Percentiles rank a stretch among this genome's conserved stretches.
Conservation (phyloP, 208 protist genomes). For the Trypanosoma platydactyli region DNA sequence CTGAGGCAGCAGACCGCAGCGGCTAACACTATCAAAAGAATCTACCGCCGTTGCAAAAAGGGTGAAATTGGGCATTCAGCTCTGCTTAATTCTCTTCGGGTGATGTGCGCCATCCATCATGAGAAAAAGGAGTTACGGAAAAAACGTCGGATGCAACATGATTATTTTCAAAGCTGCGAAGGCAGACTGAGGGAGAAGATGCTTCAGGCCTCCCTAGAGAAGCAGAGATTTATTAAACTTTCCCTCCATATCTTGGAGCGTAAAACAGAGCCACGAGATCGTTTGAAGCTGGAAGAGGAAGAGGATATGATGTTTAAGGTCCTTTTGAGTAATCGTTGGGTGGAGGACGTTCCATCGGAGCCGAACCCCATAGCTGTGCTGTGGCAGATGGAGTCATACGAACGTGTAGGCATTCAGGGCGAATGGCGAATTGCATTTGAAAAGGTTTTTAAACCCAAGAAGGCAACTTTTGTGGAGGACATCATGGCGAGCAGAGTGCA, state of each 20-base stretch:
- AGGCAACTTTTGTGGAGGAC: conserved; percentile 16
- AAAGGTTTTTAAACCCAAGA: conserved; percentile 35
- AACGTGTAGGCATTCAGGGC: conserved; percentile 33
- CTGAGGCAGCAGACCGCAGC: neutral
- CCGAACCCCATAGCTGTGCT: conserved; percentile 35
- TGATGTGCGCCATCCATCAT: conserved; percentile 11
- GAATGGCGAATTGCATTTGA: conserved; percentile 33
- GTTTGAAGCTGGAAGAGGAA: conserved; percentile 22
- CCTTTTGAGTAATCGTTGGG: conserved; percentile 20
- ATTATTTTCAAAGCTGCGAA: conserved; percentile 20
- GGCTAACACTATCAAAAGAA: conserved; percentile 19
- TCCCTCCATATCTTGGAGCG: conserved; percentile 17
- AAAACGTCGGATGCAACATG: conserved; percentile 1
- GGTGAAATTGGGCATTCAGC: conserved; percentile 27
- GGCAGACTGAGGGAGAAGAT: conserved; percentile 9
- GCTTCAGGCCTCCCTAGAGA: conserved; percentile 7
- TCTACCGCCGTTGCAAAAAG: conserved; percentile 19
- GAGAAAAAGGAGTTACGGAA: conserved; percentile 27
- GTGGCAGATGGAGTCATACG: conserved; percentile 49
- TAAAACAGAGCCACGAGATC: conserved; percentile 34
- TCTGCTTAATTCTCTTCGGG: conserved; percentile 22
- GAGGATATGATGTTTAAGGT: conserved; percentile 33
- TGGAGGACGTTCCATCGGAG: neutral
- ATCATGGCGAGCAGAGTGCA: conserved; percentile 27
- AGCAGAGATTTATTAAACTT: conserved; percentile 10